These are phyloP conservation scores for Leccinum boreale DNA, from an alignment of 768 basidiomycete genomes.

Conservation along the genomic window DNA sequence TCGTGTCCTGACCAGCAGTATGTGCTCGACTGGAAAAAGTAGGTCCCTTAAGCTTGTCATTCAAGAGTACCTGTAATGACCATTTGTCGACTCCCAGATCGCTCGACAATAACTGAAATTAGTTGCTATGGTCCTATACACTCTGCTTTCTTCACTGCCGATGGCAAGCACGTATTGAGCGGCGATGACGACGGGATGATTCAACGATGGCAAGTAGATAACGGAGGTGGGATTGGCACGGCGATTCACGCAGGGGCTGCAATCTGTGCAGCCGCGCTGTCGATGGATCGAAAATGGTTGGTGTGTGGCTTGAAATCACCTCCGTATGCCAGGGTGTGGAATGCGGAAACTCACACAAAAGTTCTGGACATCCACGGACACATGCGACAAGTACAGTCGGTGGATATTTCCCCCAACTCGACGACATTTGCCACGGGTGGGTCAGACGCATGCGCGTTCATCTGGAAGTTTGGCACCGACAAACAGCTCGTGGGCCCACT, in stretches of 20 bases:
- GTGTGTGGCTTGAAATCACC: background rate
- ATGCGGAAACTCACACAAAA: background rate
- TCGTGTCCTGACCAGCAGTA: background rate
- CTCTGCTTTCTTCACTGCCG: background rate
- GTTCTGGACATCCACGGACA: background rate
- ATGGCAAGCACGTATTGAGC: background rate
- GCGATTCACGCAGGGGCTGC: background rate
- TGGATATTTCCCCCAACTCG: background rate
- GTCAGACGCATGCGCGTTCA: background rate
- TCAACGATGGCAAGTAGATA: background rate
- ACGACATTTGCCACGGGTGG: background rate
- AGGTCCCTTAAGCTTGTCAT: background rate
- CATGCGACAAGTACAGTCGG: background rate
- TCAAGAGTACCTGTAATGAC: background rate
- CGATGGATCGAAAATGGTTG: background rate
- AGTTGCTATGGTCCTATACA: background rate
- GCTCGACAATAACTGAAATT: background rate
- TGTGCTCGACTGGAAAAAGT: background rate
- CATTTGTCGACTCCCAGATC: background rate
- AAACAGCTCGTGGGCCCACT: background rate
- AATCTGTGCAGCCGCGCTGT: background rate
- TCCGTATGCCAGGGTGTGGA: background rate
- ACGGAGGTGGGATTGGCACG: background rate
- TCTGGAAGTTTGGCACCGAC: background rate
- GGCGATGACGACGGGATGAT: background rate